Conservation (phyloP, 139 green algal species). For the Coccomyxa sp. region DNA sequence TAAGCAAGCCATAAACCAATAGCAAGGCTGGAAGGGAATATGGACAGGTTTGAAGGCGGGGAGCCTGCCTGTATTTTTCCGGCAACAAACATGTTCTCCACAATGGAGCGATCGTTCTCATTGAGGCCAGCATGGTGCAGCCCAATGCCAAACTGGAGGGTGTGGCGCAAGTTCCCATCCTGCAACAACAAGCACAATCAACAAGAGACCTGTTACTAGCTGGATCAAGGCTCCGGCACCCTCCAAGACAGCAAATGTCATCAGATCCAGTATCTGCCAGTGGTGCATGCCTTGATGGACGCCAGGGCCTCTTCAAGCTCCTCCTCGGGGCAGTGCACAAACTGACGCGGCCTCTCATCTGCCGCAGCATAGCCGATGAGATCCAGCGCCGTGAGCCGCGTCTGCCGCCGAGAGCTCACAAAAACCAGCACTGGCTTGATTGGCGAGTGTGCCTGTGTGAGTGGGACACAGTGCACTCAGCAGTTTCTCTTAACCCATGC, state of each 20-base stretch:
- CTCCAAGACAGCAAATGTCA: too few species aligned
- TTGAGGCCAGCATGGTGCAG: slow-evolving; percentile 93
- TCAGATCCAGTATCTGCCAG: not conserved
- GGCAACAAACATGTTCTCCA: slow-evolving; percentile 85
- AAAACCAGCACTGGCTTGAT: slow-evolving; percentile 93
- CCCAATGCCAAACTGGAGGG: slow-evolving; percentile 93
- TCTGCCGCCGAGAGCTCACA: slow-evolving; percentile 59
- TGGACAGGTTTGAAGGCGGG: too few species aligned
- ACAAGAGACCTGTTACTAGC: too few species aligned
- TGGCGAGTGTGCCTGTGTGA: slow-evolving; percentile 64
- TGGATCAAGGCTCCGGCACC: too few species aligned
- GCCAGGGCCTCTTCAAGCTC: slow-evolving; percentile 41
- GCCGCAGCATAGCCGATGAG: slow-evolving; percentile 90
- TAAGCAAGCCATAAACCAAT: not conserved
- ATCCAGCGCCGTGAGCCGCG: slow-evolving; percentile 92
- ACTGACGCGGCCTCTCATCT: slow-evolving; percentile 78
- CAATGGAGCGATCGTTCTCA: slow-evolving; percentile 73
- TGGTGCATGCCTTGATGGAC: slow-evolving; percentile 33
- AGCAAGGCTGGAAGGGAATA: too few species aligned
- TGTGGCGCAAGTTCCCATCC: slow-evolving; percentile 64
- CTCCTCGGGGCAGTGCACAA: slow-evolving; percentile 66
- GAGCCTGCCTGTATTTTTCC: slow-evolving; percentile 78
- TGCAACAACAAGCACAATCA: slow-evolving; percentile 4
- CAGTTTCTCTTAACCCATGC: not conserved
- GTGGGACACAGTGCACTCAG: not conserved